Evolutionary conservation across 768 basidiomycete species (phyloP).

Genomic region (Leccinum incarnatum): DNA sequence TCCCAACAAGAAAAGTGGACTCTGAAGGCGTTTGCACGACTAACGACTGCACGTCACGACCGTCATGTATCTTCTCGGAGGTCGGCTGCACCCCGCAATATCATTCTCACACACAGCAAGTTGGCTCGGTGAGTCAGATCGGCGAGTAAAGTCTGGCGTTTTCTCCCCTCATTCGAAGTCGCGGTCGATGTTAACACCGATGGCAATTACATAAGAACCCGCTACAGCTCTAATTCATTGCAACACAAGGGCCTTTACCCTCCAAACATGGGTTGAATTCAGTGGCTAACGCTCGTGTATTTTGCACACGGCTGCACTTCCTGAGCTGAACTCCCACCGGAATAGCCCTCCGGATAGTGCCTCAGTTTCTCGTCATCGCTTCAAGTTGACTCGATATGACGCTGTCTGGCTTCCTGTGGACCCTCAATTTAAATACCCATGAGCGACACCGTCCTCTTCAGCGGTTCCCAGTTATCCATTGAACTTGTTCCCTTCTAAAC

Average conservation of each 20-base stretch:
- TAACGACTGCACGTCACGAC: not conserved
- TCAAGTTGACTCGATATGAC: conserved; percentile 25
- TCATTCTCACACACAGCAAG: conserved; percentile 30
- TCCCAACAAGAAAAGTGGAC: not conserved
- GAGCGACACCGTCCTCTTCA: conserved; percentile 4
- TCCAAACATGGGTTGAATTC: conserved; percentile 20
- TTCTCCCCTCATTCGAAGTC: conserved; percentile 14
- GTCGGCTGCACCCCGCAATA: conserved; percentile 7
- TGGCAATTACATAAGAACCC: conserved; percentile 14
- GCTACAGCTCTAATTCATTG: conserved; percentile 16
- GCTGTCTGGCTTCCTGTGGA: conserved; percentile 22
- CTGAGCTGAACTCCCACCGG: conserved; percentile 11
- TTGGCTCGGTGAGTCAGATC: conserved; percentile 28
- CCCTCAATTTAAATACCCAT: conserved; percentile 22
- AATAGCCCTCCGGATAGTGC: conserved; percentile 2
- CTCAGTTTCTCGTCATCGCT: conserved; percentile 18
- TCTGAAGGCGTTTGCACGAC: not conserved
- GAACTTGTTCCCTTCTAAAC: not conserved
- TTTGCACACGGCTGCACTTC: conserved; percentile 19
- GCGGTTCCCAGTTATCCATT: conserved; percentile 6
- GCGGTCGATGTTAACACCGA: conserved; percentile 21
- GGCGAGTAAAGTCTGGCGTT: conserved; percentile 28
- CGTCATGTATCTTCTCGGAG: conserved; percentile 7
- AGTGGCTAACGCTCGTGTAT: conserved; percentile 1
- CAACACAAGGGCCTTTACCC: conserved; percentile 6